Base-by-base conservation (phyloP, 148 eudicot species). In the Spergularia marina region DNA sequence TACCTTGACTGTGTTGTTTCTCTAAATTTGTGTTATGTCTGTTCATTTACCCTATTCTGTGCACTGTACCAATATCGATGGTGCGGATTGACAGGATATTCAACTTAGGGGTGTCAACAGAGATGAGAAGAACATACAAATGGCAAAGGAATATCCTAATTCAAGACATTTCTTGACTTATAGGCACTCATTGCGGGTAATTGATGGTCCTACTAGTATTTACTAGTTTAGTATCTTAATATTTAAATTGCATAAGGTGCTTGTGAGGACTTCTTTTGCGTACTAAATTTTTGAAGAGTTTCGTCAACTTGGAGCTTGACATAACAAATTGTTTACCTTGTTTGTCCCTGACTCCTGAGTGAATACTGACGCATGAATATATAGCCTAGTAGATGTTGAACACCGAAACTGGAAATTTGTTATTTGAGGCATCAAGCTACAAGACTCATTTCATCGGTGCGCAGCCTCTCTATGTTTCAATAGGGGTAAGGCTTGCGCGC, bases 21-120 rank as follows among this genome's bases (percentile, higher is more conserved):
- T 15, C 40, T 1, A 54, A 41, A 39, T 58, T 0, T 2, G 25
- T 11, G 47, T 13, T 30, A 15, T 76, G 21, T 79, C 4, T 23
- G 36, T 30, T 72, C 18, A 7, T 44, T 66, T 14, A 47, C n/a
- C 57, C 39, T 68, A 14, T 30, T 47, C 54, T 54, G 30, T 61
- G 14, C 23, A 30, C 41, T 47, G 15, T 44, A 57, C 36, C 57
- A 21, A 58, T 40, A 17, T 65, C 75, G 68, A 54, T 71, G 68
- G 62, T 74, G 79, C 25, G 58, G 53, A 53, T 47, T 80, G 58
- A 65, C 90, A 94, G 98, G 98, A 94, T 78, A 88, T 94, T 58
- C 98, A 94, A 87, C 88, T 91, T 68, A 85, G 91, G 82, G 96
- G 98, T 64, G 97, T 87, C 49, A 90, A 86, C 69, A 87, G 97